Percentiles rank a stretch among this genome's conserved stretches.
These are phyloP conservation scores for Ceraceosorus bombacis DNA, from an alignment of 1,284 basidiomycete species.

Conservation along the genomic window DNA sequence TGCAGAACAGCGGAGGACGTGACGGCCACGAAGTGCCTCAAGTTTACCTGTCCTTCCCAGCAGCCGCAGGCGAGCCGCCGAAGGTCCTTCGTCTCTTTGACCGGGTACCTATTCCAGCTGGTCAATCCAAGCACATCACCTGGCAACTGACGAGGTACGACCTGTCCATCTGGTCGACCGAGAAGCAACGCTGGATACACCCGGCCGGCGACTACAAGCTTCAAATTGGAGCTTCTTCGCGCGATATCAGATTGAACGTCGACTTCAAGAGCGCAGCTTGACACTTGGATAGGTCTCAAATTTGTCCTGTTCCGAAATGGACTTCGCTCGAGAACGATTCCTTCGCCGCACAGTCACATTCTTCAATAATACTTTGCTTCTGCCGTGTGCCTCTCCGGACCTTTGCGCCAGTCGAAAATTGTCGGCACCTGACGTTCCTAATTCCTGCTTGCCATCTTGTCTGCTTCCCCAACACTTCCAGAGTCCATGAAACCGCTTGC, in stretches of 20 bases:
- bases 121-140: slow-evolving; percentile 18
- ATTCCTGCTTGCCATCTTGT: too few species aligned
- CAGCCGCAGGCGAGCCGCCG: slow-evolving; percentile 30
- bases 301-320: too few species aligned
- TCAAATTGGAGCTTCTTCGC: slow-evolving; percentile 27
- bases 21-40: slow-evolving; percentile 40
- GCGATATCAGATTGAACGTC: slow-evolving; percentile 23
- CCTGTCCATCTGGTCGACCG: slow-evolving; percentile 23
- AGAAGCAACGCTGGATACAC: slow-evolving; percentile 26
- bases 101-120: slow-evolving; percentile 19
- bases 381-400: too few species aligned
- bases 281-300: too few species aligned
- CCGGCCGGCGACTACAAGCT: slow-evolving; percentile 28
- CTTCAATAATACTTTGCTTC: too few species aligned
- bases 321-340: too few species aligned
- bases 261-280: too few species aligned
- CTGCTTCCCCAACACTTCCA: too few species aligned
- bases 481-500: too few species aligned
- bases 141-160: slow-evolving; percentile 31
- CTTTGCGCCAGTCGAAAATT: too few species aligned
- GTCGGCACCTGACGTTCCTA: too few species aligned
- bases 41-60: slow-evolving; percentile 34
- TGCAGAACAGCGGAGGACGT: slow-evolving; percentile 29
- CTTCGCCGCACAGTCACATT: too few species aligned
- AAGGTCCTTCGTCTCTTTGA: slow-evolving; percentile 39